Base-by-base conservation (phyloP, 148 eudicot genomes). In the Heliosperma pusillum region DNA sequence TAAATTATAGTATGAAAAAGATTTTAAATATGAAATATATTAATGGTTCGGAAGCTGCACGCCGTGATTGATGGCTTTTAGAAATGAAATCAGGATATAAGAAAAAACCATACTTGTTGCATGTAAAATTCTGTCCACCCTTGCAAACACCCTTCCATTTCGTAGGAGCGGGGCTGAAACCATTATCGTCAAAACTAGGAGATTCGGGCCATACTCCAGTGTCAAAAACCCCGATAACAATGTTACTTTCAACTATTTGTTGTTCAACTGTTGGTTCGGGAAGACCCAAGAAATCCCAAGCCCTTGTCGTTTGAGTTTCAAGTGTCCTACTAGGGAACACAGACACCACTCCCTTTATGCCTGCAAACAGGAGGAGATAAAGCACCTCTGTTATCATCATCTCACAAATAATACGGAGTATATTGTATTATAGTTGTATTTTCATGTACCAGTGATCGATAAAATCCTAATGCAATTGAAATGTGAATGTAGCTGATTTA, bases 211-310 rank as follows among this genome's bases (percentile, higher is more conserved):
- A 88, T 26, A 88, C 66, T 72, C 89, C 92, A 0, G 79, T 70
- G 76, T 86, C 91, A 3, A 88, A 57, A 8, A 88, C 80, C 3
- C 88, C 91, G 10, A 88, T 20, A 20, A 86, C 63, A 3, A 83
- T 64, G 17, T 69, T 5, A 10, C 58, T 87, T 76, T 82, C 89
- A 7, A 58, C 24, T 19, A 8, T 47, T 9, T 22, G 30, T 10
- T 68, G 66, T 47, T 59, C 47, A 15, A 45, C 63, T 2, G 59
- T 56, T 7, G 27, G 65, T 57, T 76, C 57, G 0, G 80, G 42
- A 1, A 90, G 71, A 22, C 92, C 92, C 77, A 85, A 66, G 63
- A 83, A 85, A 74, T 90, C 89, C 95, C 95, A 90, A 0, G 96
- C 85, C 70, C 88, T 83, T 71, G 92, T 90, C 1, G 96, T 90